Evolutionary conservation across 768 basidiomycete species (phyloP).

Genomic region (Leccinum broughii): DNA sequence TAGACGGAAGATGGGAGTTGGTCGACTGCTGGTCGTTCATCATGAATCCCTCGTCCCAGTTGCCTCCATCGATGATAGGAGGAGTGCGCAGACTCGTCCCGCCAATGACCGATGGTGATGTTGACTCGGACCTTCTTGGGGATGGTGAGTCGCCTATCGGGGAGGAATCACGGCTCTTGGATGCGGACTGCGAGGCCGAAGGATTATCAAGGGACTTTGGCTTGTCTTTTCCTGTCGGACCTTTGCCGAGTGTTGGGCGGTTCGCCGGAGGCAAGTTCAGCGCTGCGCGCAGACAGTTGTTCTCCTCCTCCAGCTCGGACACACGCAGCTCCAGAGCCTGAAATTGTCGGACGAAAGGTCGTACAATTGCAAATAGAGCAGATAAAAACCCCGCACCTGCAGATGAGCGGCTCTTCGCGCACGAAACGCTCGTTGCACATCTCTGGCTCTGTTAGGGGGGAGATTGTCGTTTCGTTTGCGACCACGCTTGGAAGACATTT

Average conservation of each 20-base stretch:
- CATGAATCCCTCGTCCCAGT: slow-evolving; percentile 60
- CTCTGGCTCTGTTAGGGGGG: slow-evolving; percentile 71
- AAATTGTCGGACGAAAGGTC: slow-evolving; percentile 31
- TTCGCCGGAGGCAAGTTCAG: slow-evolving; percentile 74
- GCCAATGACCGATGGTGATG: slow-evolving; percentile 36
- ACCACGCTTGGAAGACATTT: slow-evolving; percentile 85
- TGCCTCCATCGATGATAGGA: slow-evolving; percentile 47
- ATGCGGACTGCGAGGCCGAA: slow-evolving; percentile 38
- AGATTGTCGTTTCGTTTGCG: slow-evolving; percentile 72
- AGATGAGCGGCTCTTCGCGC: slow-evolving; percentile 87
- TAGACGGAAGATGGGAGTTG: slow-evolving; percentile 36
- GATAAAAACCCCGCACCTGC: slow-evolving; percentile 50
- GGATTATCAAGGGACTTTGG: slow-evolving; percentile 51
- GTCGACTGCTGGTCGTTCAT: slow-evolving; percentile 45
- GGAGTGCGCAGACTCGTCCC: slow-evolving; percentile 35
- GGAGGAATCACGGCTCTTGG: slow-evolving; percentile 65
- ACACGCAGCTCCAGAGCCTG: slow-evolving; percentile 84
- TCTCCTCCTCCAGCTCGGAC: slow-evolving; percentile 82
- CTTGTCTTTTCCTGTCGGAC: slow-evolving; percentile 86
- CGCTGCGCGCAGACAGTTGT: slow-evolving; percentile 66
- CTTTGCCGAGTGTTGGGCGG: slow-evolving; percentile 73
- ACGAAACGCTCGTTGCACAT: slow-evolving; percentile 88
- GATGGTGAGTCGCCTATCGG: slow-evolving; percentile 57
- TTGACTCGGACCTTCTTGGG: slow-evolving; percentile 38
- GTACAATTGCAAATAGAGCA: slow-evolving; percentile 42